A percentile compares a stretch with the other conserved stretches of the same genome.
phyloP scores from a whole-genome alignment of 257 asterid species.

The Datura wrightii region DNA sequence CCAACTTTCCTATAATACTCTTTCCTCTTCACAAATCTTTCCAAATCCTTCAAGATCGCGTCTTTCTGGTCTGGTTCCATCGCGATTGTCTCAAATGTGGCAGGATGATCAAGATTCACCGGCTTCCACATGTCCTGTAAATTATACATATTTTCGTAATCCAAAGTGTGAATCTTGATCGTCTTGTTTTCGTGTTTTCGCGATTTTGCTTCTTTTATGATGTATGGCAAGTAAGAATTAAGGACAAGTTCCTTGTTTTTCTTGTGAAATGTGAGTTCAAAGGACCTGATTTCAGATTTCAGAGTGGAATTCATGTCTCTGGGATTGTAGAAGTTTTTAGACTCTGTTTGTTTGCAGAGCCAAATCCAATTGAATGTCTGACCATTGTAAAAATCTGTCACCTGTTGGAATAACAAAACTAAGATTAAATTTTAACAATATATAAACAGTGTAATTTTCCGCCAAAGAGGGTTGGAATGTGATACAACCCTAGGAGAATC shows the following conservation, averaged over 20 bases:
- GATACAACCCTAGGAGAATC: too few species aligned
- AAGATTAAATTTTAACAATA: too few species aligned
- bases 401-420: background rate
- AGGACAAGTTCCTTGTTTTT: slow-evolving; percentile 30
- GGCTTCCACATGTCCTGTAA: slow-evolving; percentile 23
- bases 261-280: slow-evolving; percentile 35
- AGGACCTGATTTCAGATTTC: slow-evolving; percentile 34
- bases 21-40: slow-evolving; percentile 38
- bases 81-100: slow-evolving; percentile 44
- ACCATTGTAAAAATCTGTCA: background rate
- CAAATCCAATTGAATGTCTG: slow-evolving; percentile 24
- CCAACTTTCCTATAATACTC: slow-evolving; percentile 43
- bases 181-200: slow-evolving; percentile 33
- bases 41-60: slow-evolving; percentile 35
- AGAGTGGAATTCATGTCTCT: slow-evolving; percentile 17
- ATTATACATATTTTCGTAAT: background rate
- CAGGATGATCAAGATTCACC: slow-evolving; percentile 44
- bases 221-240: slow-evolving; percentile 35
- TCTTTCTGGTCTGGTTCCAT: slow-evolving; percentile 40
- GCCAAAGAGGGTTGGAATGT: fast-evolving
- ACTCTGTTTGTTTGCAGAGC: background rate
- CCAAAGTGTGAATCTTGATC: slow-evolving; percentile 35
- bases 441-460: too few species aligned
- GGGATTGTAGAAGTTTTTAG: background rate
- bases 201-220: slow-evolving; percentile 34